Evolutionary conservation across 106 monocot species (phyloP), one percentile per base, ranked within the genome.

Genomic region (Platanthera guangdongensis): DNA sequence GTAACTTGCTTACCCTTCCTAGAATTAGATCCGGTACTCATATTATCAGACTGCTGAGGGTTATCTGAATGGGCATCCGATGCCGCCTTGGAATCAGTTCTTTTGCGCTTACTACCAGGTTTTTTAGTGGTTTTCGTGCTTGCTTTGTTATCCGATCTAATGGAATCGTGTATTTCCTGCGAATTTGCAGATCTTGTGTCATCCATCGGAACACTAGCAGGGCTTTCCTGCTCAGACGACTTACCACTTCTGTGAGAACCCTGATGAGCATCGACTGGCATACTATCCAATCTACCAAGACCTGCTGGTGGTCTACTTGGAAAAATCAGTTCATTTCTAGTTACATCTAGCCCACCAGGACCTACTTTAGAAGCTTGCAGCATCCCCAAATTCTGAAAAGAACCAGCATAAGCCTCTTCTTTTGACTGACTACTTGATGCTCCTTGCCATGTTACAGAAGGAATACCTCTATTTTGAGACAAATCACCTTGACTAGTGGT

Each of bases 151-250:
- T 92, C 92, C 32, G 85, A 84, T 60, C 86, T 94, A 22, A 72
- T 57, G 73, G 79, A 77, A 71, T 92, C 89, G 47, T 82, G 84
- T 72, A 79, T 90, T 68, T 95, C 97, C 57, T 88, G 91, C 74
- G 94, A 99, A 67, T 93, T 88, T 77, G 84, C 72, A 76, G 93
- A 89, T 83, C 81, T 93, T 16, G 84, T 85, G 60, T 97, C 97
- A 45, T 95, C 95, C 79, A 82, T 87, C 69, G 83, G 86, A 21
- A 91, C 71, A 76, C 89, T 87, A 9, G 83, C 85, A 81, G 92
- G 87, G 59, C 92, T 94, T 74, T 78, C 88, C 83, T 81, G 81
- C 25, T 92, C 89, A 71, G 87, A 86, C 47, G 93, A 87, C 76
- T 81, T 91, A 77, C 75, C 75, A 67, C 87, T 84, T 80, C 63